phyloP scores from a whole-genome alignment of 169 alveolate genomes.

The Perkinsus olseni region DNA sequence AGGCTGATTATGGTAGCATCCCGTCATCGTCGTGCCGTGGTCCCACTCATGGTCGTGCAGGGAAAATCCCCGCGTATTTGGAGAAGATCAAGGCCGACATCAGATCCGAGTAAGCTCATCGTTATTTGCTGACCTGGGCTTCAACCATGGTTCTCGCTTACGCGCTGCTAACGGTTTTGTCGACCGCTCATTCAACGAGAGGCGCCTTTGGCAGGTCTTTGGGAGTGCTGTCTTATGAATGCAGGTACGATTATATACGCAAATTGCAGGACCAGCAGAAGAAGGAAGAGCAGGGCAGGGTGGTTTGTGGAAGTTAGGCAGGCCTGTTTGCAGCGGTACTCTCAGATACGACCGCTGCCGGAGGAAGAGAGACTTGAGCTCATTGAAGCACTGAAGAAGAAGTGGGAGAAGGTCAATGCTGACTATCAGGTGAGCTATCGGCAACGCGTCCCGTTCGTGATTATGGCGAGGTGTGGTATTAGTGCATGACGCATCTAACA shows the following conservation, averaged over 20 bases:
- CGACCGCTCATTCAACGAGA: no score
- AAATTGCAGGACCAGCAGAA: no score
- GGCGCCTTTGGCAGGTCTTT: no score
- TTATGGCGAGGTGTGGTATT: neutral
- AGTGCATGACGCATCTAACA: constrained; percentile 57
- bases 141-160: no score
- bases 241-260: no score
- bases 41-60: no score
- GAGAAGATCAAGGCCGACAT: constrained; percentile 52
- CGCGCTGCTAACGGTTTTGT: no score
- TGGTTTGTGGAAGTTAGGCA: no score
- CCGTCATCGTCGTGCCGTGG: no score
- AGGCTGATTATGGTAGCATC: constrained; percentile 63
- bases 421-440: constrained; percentile 36
- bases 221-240: no score
- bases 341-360: constrained; percentile 14
- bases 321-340: neutral
- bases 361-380: constrained; percentile 56
- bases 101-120: constrained; percentile 59
- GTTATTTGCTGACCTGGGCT: no score
- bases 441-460: neutral
- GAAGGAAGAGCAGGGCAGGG: no score
- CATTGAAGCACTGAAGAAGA: constrained; percentile 63
- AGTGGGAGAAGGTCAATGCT: constrained; percentile 71
- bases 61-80: constrained; percentile 53